Evolutionary conservation across 1,284 basidiomycete species (phyloP).

Genomic region (Bondarzewia mesenterica): DNA sequence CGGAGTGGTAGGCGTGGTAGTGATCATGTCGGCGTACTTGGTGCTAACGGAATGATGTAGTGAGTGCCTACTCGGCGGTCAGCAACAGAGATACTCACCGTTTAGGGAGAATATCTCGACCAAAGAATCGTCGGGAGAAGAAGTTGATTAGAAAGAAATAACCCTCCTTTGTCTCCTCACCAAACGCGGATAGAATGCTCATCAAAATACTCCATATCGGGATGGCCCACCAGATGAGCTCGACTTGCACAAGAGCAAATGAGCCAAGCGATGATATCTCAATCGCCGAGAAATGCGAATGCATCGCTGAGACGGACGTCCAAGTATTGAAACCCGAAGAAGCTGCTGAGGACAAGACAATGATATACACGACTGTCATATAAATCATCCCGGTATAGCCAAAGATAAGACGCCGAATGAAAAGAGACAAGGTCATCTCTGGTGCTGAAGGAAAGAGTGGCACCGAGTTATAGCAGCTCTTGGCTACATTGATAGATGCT

Average conservation of each 20-base stretch:
- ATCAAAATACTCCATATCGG: conserved; percentile 31
- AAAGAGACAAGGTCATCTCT: conserved; percentile 26
- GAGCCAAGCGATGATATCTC: conserved; percentile 17
- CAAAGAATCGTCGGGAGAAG: conserved; percentile 11
- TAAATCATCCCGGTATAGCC: conserved; percentile 27
- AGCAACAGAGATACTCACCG: conserved; percentile 13
- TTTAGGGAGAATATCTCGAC: conserved; percentile 18
- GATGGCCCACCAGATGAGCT: conserved; percentile 33
- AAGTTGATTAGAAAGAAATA: conserved; percentile 17
- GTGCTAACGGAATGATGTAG: background rate
- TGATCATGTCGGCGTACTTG: conserved; percentile 4
- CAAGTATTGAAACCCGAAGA: conserved; percentile 27
- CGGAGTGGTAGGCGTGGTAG: conserved; percentile 16
- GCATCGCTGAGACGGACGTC: conserved; percentile 26
- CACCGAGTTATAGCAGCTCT: conserved; percentile 26
- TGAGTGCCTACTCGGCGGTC: conserved; percentile 10
- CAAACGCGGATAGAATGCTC: conserved; percentile 28
- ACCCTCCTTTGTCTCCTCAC: conserved; percentile 19
- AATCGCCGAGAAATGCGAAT: conserved; percentile 22
- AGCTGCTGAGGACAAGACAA: conserved; percentile 23
- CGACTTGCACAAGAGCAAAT: conserved; percentile 12
- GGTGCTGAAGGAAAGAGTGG: conserved; percentile 22
- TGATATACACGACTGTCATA: conserved; percentile 28
- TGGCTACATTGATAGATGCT: conserved; percentile 19
- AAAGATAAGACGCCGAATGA: conserved; percentile 32